Conservation (phyloP, 371 early-diverging fungal genomes). For the Mucor plumbeus region DNA sequence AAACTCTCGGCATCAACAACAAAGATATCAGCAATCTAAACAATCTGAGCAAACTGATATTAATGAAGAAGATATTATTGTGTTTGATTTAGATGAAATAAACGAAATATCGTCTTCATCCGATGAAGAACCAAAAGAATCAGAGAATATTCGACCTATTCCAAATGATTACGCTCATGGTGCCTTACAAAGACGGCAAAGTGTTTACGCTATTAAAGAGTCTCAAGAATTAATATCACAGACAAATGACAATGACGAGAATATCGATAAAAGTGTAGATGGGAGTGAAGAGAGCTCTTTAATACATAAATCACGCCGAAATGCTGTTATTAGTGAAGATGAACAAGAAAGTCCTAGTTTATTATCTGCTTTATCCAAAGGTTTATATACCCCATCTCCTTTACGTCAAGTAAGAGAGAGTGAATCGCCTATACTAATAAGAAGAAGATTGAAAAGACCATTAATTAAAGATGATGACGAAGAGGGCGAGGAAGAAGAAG, state of each 20-base stretch:
- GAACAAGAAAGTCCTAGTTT: constrained; percentile 10
- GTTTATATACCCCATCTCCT: constrained; percentile 11
- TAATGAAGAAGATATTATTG: neutral
- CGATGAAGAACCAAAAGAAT: neutral
- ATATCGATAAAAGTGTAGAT: neutral
- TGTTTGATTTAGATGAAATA: neutral
- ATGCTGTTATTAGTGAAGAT: neutral
- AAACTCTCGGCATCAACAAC: neutral
- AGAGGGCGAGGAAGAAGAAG: neutral
- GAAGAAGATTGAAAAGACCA: neutral
- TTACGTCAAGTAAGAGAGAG: neutral
- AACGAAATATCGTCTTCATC: neutral
- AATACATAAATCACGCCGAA: neutral
- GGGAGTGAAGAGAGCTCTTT: neutral
- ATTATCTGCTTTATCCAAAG: constrained; percentile 4
- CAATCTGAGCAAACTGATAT: neutral
- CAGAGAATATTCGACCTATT: neutral
- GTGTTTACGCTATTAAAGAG: neutral
- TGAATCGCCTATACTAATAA: neutral
- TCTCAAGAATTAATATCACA: neutral
- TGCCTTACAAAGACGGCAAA: neutral
- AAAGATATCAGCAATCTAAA: neutral
- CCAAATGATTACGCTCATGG: neutral
- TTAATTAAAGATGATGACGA: constrained; percentile 12
- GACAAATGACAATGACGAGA: neutral